Conservation (phyloP, 768 basidiomycete species). For the Auricularia cornea region DNA sequence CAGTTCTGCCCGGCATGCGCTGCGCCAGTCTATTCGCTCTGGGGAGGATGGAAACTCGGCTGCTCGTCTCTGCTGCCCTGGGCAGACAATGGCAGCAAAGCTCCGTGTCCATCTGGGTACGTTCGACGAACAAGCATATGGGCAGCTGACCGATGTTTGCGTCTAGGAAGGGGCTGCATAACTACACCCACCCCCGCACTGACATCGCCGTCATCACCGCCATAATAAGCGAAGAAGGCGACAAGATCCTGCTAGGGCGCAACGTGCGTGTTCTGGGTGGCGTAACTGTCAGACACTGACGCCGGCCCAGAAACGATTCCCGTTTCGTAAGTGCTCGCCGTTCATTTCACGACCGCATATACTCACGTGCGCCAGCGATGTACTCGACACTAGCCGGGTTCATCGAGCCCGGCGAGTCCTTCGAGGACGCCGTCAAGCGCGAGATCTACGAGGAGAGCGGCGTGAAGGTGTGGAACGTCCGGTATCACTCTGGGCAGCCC, state of each 20-base stretch:
- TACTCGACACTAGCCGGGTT: constrained; percentile 93
- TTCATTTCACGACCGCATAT: background rate
- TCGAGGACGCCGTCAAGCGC: constrained; percentile 86
- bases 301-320: constrained; percentile 24
- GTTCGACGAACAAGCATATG: constrained; percentile 16
- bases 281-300: background rate
- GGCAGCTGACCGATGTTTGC: background rate
- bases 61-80: constrained; percentile 73
- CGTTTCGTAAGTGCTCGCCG: constrained; percentile 16
- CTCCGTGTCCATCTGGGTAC: constrained; percentile 67
- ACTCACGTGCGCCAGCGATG: constrained; percentile 28
- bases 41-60: constrained; percentile 93
- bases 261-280: constrained; percentile 54
- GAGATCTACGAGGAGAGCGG: constrained; percentile 98
- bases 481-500: constrained; percentile 80
- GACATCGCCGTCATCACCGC: constrained; percentile 91
- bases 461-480: constrained; percentile 72
- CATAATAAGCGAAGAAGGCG: constrained; percentile 67
- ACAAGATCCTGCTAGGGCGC: constrained; percentile 80
- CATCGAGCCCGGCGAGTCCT: constrained; percentile 87
- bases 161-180: constrained; percentile 72
- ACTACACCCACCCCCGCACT: constrained; percentile 75
- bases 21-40: constrained; percentile 67
- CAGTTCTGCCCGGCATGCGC: constrained; percentile 91
- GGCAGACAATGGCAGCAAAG: constrained; percentile 51